Base-by-base conservation (phyloP, 306 rosid species). In the Cucurbita moschata region DNA sequence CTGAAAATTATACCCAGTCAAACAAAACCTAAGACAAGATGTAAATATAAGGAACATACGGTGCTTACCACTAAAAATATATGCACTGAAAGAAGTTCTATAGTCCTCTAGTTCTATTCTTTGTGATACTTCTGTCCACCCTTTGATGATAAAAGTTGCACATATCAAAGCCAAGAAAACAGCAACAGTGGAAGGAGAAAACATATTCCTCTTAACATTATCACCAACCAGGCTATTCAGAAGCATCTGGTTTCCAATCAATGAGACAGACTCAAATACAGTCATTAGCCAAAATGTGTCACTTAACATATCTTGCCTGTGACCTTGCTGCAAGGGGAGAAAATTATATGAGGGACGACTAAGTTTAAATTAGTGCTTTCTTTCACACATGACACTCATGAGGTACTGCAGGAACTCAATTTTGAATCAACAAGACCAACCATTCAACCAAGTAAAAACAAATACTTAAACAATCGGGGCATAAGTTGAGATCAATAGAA, bases 251-350 rank as follows among this genome's bases (percentile, higher is more conserved):
- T 94, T 87, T 79, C 88, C 96, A 79, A 94, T 84, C 76, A 81
- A 83, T 70, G 87, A 91, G 11, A 87, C 89, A 10, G 95, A 83
- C 88, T 94, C 96, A 82, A 85, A 88, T 78, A 88, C 83, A 80
- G 85, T 84, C 97, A 94, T 94, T 68, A 91, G 81, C 99, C 99
- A 94, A 88, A 85, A 91, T 26, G 92, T 85, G 65, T 94, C 99
- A 59, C 85, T 89, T 66, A 91, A 84, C 68, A 88, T 79, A 79
- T 94, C 97, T 60, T 79, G 94, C 77, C 97, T 81, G 88, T 91
- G 88, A 65, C 92, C 96, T 86, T 86, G 90, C 97, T 91, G 96
- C 83, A 88, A 77, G 10, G 71, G 14, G 75, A 77, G 43, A 72
- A 57, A 55, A 60, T 50, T 54, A 72, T 47, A 72, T 6, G 56